Evolutionary conservation across 306 rosid species (phyloP), one percentile per base, ranked within the genome.

Genomic region (Hippophae gyantsensis): DNA sequence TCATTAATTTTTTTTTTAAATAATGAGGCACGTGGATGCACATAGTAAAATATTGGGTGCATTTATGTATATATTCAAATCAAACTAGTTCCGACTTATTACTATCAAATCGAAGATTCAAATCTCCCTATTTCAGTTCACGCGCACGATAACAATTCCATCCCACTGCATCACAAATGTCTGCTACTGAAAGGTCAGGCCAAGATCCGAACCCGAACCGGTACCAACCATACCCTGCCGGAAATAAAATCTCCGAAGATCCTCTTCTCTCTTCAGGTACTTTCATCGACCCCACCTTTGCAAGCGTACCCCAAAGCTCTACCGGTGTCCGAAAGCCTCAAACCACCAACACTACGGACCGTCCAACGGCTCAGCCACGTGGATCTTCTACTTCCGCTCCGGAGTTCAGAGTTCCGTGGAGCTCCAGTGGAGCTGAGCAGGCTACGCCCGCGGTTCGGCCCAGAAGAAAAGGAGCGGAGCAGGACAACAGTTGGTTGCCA

Each of bases 401-500:
- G 57, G 57, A 64, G 40, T 61, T 54, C 58, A 42, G 55, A 3
- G 49, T 43, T 2, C 9, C 76, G 1, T 44, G 52, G 14, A 52
- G 62, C 27, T 48, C 74, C 42, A 66, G 61, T 48, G 62, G 68
- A 3, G 25, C 44, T 38, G 68, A n/a, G 8, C 57, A 65, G 40
- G 58, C 10, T 10, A 8, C 58, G 51, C 14, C 67, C 3, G 3
- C 38, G 38, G 38, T 32, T 32, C 38, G 38, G 38, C 38, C 5
- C 38, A 2, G 38, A 32, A 63, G 70, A 40, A 78, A 74, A 23
- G 54, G 42, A 9, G 3, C 65, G 42, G 69, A 54, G 42, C 27
- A 64, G n/a, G 43, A 64, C 48, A 61, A 69, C 40, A 66, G 54
- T 60, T 82, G 87, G 87, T 62, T 82, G 60, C 87, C 87, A 7